Conservation (phyloP, 2,329 filamentous ascomycete genomes). For the Xylariales sp. region DNA sequence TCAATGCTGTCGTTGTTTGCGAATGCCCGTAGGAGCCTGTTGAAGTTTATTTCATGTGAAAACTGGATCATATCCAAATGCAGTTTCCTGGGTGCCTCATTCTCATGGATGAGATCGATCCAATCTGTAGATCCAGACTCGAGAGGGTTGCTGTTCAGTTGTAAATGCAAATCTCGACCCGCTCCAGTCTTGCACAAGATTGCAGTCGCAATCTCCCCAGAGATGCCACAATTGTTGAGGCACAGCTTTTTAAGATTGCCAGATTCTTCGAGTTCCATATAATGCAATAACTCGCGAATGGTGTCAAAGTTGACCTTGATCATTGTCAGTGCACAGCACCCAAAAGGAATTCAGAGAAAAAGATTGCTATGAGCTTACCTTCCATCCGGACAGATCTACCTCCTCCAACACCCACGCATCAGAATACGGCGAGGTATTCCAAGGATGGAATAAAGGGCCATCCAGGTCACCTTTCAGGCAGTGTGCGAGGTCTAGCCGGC, state of each 20-base stretch:
- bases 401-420: conserved; percentile 43
- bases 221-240: conserved; percentile 49
- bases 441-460: conserved; percentile 40
- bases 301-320: conserved; percentile 47
- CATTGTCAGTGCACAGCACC: no score
- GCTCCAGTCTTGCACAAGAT: conserved; percentile 48
- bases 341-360: no score
- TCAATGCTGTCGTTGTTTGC: conserved; percentile 45
- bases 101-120: conserved; percentile 40
- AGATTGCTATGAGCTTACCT: conserved; percentile 36
- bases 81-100: conserved; percentile 44
- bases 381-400: conserved; percentile 50
- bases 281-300: conserved; percentile 40
- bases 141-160: conserved; percentile 47
- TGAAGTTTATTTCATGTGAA: conserved; percentile 44
- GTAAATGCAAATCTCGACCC: conserved; percentile 41
- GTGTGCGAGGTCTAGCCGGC: conserved; percentile 45
- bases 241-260: conserved; percentile 37
- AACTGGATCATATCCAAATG: conserved; percentile 57
- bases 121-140: conserved; percentile 48
- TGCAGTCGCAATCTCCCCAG: conserved; percentile 42
- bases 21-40: conserved; percentile 45
- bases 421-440: conserved; percentile 29
- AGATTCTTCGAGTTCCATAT: conserved; percentile 35
- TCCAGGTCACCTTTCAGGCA: conserved; percentile 42